Percentiles rank a stretch among this genome's conserved stretches.
phyloP scores from a whole-genome alignment of 192 early-diverging fungal species.

The Umbelopsis sp. region DNA sequence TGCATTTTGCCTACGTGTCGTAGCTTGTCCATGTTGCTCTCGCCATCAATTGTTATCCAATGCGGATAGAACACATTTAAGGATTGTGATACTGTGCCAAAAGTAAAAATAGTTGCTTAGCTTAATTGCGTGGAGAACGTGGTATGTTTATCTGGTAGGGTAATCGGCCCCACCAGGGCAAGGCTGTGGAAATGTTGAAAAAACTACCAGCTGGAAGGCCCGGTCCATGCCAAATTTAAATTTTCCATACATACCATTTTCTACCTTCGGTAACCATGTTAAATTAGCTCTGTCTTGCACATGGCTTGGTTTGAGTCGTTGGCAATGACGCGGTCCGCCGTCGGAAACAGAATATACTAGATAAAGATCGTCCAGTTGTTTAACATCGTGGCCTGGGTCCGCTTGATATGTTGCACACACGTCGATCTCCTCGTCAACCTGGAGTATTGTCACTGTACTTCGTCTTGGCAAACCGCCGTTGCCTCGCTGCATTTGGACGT shows the following conservation, averaged over 20 bases:
- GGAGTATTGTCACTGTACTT: not conserved
- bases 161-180: not conserved
- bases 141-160: not conserved
- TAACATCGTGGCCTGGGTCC: not conserved
- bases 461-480: not conserved
- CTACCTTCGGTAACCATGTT: not conserved
- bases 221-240: too few relatives aligned
- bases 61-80: conserved; percentile 2
- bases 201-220: not conserved
- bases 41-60: not conserved
- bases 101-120: not conserved
- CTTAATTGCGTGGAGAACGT: not conserved
- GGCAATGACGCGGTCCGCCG: not conserved
- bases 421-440: not conserved
- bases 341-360: not conserved
- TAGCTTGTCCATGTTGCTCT: not conserved
- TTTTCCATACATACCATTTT: not conserved
- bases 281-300: not conserved
- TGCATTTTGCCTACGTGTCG: not conserved
- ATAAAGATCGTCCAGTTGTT: conserved; percentile 10
- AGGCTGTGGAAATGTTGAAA: not conserved
- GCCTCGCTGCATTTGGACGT: not conserved
- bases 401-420: conserved; percentile 4
- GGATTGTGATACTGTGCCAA: not conserved
- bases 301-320: not conserved